These are phyloP conservation scores for Penicillium roqueforti DNA, from an alignment of 495 filamentous ascomycete species.

Conservation along the genomic window DNA sequence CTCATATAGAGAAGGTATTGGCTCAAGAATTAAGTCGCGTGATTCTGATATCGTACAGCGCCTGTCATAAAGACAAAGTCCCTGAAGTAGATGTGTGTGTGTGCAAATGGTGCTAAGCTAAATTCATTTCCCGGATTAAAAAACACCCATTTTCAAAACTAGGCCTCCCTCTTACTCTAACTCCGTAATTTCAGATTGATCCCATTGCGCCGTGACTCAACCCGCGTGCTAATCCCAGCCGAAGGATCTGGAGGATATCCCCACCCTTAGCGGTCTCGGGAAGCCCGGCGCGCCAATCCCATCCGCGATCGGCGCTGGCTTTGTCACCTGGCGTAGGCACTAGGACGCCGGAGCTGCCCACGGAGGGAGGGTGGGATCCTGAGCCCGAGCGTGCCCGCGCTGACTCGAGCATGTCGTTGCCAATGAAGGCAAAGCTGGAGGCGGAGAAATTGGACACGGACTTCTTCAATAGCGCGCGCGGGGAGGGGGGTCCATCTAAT, in stretches of 20 bases:
- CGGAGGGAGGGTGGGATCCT: constrained; percentile 41
- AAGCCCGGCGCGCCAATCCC: constrained; percentile 79
- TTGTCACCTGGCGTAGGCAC: constrained; percentile 40
- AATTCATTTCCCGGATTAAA: constrained; percentile 2
- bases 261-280: constrained; percentile 52
- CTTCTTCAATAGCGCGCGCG: constrained; percentile 63
- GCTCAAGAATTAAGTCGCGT: neutral
- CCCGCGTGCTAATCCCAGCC: constrained; percentile 68
- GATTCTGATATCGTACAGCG: constrained; percentile 4
- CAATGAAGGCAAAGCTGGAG: constrained; percentile 63
- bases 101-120: neutral
- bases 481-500: constrained; percentile 47
- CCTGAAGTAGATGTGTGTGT: neutral
- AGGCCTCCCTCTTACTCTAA: constrained; percentile 1
- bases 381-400: constrained; percentile 47
- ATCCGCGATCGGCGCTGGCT: constrained; percentile 51
- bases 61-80: neutral
- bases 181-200: constrained; percentile 6
- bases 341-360: constrained; percentile 53
- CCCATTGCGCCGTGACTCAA: constrained; percentile 37
- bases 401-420: constrained; percentile 63
- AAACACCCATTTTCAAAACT: neutral
- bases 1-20: no score
- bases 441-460: constrained; percentile 53
- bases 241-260: constrained; percentile 67